Conservation (phyloP, 192 early-diverging fungal genomes). For the Phlyctochytrium planicorne region DNA sequence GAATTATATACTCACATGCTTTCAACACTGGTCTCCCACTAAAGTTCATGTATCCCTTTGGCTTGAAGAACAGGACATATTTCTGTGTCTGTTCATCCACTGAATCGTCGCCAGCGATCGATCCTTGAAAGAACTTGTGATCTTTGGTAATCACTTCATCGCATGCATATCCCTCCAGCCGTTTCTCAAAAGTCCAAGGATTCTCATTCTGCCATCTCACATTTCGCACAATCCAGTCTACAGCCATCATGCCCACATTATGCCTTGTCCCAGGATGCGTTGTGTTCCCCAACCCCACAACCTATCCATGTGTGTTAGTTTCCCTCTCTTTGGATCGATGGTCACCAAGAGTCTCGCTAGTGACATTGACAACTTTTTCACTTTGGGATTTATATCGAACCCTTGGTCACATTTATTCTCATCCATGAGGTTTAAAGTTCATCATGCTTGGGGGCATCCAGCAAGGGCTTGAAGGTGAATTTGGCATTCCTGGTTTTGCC, state of each 20-base stretch:
- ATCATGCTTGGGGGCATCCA: constrained; percentile 12
- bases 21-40: constrained; percentile 58
- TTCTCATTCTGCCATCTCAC: not conserved
- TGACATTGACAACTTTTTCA: too few relatives aligned
- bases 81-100: not conserved
- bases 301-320: too few relatives aligned
- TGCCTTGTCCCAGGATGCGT: constrained; percentile 65
- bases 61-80: constrained; percentile 60
- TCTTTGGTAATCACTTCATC: not conserved
- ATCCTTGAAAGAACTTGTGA: not conserved
- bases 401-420: not conserved
- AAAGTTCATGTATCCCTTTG: constrained; percentile 68
- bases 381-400: too few relatives aligned
- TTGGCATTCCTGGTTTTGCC: constrained; percentile 41
- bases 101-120: not conserved
- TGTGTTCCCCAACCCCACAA: constrained; percentile 74
- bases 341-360: too few relatives aligned
- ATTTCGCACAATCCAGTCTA: constrained; percentile 43
- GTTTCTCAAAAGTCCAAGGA: constrained; percentile 10
- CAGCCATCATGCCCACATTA: constrained; percentile 70
- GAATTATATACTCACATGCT: constrained; percentile 49
- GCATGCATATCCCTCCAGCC: not conserved
- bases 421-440: not conserved
- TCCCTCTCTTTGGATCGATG: too few relatives aligned
- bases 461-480: constrained; percentile 29